Percentiles rank a stretch among this genome's conserved stretches.
phyloP scores from a whole-genome alignment of 208 protist species.

The Entamoeba invadens region DNA sequence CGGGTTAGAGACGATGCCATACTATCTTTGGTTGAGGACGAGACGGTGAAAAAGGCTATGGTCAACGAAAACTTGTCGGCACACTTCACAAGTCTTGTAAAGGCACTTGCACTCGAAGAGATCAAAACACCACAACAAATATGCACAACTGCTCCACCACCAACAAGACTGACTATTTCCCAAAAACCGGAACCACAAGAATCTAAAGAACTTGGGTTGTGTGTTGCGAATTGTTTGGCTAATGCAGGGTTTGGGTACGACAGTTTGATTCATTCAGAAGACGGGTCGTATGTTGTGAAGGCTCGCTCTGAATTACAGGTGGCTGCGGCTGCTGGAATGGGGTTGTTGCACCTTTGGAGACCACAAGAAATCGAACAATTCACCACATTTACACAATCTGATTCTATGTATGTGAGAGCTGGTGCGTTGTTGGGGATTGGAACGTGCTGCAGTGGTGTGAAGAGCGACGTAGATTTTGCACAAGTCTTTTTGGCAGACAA shows the following conservation, averaged over 20 bases:
- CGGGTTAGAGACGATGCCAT: background rate
- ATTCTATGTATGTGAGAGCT: constrained; percentile 68
- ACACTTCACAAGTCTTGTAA: constrained; percentile 69
- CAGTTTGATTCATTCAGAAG: constrained; percentile 67
- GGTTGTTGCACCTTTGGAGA: background rate
- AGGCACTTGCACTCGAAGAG: constrained; percentile 76
- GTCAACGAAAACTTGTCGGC: constrained; percentile 76
- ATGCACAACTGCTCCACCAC: constrained; percentile 71
- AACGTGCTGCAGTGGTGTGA: constrained; percentile 45
- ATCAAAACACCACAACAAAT: constrained; percentile 87
- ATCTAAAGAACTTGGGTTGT: constrained; percentile 75
- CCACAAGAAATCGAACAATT: background rate
- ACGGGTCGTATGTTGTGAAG: constrained; percentile 53
- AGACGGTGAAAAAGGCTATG: constrained; percentile 56
- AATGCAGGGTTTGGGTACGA: constrained; percentile 86
- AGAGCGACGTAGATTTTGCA: constrained; percentile 70
- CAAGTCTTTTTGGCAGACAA: constrained; percentile 65
- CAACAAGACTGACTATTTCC: constrained; percentile 3
- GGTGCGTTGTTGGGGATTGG: constrained; percentile 77
- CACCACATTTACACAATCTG: background rate
- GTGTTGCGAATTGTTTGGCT: constrained; percentile 72
- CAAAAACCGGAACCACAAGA: constrained; percentile 40
- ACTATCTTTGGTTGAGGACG: constrained; percentile 41
- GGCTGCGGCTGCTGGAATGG: constrained; percentile 26
- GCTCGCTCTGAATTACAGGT: constrained; percentile 54